Conservation (phyloP, 2,329 filamentous ascomycete species). For the Aspergillus sp. region DNA sequence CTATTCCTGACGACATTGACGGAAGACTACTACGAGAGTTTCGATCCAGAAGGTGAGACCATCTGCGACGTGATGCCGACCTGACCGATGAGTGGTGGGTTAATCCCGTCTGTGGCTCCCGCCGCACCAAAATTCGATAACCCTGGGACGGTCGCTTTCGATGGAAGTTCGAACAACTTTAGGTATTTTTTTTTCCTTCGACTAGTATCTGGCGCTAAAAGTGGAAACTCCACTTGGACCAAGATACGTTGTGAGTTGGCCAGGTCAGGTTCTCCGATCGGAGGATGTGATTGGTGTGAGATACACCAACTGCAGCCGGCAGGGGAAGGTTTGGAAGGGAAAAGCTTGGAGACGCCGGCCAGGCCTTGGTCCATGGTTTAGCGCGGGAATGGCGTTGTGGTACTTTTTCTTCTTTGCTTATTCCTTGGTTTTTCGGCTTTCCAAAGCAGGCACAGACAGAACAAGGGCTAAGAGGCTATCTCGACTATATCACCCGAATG, state of each 20-base stretch:
- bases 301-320: background rate
- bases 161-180: too few relatives aligned
- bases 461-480: too few relatives aligned
- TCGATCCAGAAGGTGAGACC: conserved; percentile 11
- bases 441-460: too few relatives aligned
- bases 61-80: conserved; percentile 15
- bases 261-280: too few relatives aligned
- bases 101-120: background rate
- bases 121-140: background rate
- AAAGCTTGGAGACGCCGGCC: conserved; percentile 4
- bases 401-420: background rate
- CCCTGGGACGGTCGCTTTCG: background rate
- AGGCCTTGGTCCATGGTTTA: too few relatives aligned
- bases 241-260: background rate
- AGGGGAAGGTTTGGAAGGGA: too few relatives aligned
- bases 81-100: background rate
- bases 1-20: conserved; percentile 13
- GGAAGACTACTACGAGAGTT: conserved; percentile 15
- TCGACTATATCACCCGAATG: too few relatives aligned
- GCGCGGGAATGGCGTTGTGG: background rate
- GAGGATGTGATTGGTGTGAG: background rate
- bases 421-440: too few relatives aligned
- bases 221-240: background rate
- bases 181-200: background rate
- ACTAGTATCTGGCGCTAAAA: background rate